Percentiles rank a stretch among this genome's conserved stretches.
These are phyloP conservation scores for Arachis stenosperma DNA, from an alignment of 306 rosid species.

Conservation along the genomic window DNA sequence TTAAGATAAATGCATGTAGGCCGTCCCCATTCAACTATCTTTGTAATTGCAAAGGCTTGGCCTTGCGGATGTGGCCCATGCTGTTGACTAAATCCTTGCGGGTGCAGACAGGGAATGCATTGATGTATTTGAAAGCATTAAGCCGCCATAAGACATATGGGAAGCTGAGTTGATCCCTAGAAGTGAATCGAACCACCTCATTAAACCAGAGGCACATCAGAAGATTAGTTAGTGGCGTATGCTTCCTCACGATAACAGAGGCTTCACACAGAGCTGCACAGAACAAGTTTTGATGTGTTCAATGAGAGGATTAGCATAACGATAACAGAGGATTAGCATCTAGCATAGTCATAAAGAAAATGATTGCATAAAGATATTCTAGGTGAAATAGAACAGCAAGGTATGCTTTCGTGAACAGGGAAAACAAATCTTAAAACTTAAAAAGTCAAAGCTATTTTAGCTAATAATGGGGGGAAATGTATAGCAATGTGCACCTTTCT, in stretches of 20 bases:
- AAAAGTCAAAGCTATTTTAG: neutral
- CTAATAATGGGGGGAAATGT: slow-evolving; percentile 9
- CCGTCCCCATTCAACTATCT: slow-evolving; percentile 8
- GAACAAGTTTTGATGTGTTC: slow-evolving; percentile 26
- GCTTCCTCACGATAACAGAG: slow-evolving; percentile 85
- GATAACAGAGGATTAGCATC: neutral
- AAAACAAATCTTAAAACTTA: neutral
- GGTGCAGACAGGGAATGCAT: slow-evolving; percentile 81
- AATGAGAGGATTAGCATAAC: slow-evolving; percentile 16
- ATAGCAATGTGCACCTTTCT: slow-evolving; percentile 63
- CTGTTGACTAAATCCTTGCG: slow-evolving; percentile 98
- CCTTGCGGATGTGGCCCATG: slow-evolving; percentile 95
- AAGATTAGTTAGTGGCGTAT: slow-evolving; percentile 64
- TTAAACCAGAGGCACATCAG: slow-evolving; percentile 93
- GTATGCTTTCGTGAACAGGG: neutral
- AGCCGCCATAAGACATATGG: slow-evolving; percentile 89
- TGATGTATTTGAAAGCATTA: slow-evolving; percentile 63
- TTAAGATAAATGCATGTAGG: slow-evolving; percentile 25
- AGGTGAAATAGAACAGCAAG: slow-evolving; percentile 5
- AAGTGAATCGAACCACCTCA: slow-evolving; percentile 92
- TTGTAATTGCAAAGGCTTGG: slow-evolving; percentile 64
- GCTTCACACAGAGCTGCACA: slow-evolving; percentile 89
- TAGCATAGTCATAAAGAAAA: slow-evolving; percentile 1
- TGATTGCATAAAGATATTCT: neutral
- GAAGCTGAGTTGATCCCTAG: slow-evolving; percentile 95